Percentiles rank a stretch among this genome's conserved stretches.
Conservation (phyloP, 176 grass and related monocot species). For the Oropetium thomaeum region DNA sequence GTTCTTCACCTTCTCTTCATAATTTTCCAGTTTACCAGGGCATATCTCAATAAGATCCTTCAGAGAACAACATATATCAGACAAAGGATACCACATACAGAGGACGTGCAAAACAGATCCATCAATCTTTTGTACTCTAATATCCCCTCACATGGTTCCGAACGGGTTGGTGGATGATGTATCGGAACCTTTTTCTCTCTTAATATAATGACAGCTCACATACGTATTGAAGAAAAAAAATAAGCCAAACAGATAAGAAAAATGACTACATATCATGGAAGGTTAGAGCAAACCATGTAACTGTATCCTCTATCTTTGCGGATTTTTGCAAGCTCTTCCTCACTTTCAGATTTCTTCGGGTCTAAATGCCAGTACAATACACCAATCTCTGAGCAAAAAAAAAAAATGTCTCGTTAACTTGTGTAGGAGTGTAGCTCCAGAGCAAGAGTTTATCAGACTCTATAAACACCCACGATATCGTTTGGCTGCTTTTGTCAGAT, state of each 20-base stretch:
- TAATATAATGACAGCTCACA: too few species aligned
- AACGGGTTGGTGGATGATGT: too few species aligned
- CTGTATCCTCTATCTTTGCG: conserved; percentile 77
- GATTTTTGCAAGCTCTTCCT: conserved; percentile 71
- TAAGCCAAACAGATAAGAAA: too few species aligned
- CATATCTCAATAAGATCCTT: conserved; percentile 82
- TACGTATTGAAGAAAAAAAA: too few species aligned
- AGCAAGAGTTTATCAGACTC: background rate
- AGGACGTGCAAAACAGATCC: background rate
- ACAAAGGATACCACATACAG: background rate
- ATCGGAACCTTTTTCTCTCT: too few species aligned
- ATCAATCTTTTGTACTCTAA: too few species aligned
- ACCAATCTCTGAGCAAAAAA: conserved; percentile 74
- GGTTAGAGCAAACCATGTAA: conserved; percentile 56
- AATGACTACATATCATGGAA: background rate
- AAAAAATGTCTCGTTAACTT: background rate
- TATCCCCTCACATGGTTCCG: too few species aligned
- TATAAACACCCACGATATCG: background rate
- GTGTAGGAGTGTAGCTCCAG: background rate
- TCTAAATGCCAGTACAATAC: conserved; percentile 81
- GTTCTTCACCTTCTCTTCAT: conserved; percentile 84
- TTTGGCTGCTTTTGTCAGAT: background rate
- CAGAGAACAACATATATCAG: conserved; percentile 17
- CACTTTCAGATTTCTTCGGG: conserved; percentile 65
- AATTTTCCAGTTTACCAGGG: conserved; percentile 84